These are phyloP conservation scores for Cercospora nicotianae DNA, from an alignment of 2,329 filamentous ascomycete genomes.

Conservation along the genomic window DNA sequence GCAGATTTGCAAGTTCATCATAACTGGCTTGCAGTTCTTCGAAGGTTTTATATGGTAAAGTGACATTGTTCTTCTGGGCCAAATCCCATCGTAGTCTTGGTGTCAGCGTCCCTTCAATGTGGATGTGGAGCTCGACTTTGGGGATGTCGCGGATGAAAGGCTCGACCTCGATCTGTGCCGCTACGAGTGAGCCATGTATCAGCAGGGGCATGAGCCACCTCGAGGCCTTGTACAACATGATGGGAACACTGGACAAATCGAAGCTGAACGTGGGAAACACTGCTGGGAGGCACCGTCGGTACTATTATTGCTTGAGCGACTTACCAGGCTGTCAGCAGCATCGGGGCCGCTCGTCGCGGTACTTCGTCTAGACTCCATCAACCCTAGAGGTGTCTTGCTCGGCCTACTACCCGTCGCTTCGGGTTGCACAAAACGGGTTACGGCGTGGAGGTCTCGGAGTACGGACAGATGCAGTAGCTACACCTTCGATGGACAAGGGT, in stretches of 20 bases:
- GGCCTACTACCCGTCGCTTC: not conserved
- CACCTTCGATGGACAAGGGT: not conserved
- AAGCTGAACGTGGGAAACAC: not conserved
- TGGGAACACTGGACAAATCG: not conserved
- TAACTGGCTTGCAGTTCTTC: constrained; percentile 41
- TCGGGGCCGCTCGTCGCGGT: not conserved
- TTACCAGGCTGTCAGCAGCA: not conserved
- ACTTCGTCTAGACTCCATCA: not conserved
- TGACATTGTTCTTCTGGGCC: constrained; percentile 41
- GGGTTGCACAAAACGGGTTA: not conserved
- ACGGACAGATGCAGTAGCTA: not conserved
- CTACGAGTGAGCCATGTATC: not conserved
- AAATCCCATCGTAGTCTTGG: constrained; percentile 47
- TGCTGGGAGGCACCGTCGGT: not conserved
- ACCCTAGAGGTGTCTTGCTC: not conserved
- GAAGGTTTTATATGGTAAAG: constrained; percentile 31
- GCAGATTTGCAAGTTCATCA: constrained; percentile 21
- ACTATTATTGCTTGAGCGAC: not conserved
- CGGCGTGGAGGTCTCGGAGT: not conserved
- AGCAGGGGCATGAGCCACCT: not conserved
- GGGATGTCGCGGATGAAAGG: constrained; percentile 43
- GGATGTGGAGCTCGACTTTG: constrained; percentile 51
- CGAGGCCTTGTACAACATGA: not conserved
- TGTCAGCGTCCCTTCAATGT: constrained; percentile 51
- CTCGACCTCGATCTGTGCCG: constrained; percentile 1